phyloP scores from a whole-genome alignment of 805 yeast genomes.

The Zygosaccharomyces kombuchaensis region DNA sequence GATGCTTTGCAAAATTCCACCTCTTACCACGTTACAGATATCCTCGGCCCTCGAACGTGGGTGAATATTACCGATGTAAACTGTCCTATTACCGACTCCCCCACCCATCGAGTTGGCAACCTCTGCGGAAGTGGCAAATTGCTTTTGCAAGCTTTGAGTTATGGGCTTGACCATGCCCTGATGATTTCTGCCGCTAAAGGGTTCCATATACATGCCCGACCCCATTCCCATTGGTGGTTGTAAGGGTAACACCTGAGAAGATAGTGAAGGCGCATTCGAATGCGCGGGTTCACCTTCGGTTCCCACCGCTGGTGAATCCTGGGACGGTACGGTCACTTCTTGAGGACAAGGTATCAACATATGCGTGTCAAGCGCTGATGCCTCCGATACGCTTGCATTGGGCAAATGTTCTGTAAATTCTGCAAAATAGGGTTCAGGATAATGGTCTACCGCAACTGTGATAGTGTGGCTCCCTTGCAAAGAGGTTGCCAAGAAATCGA shows the following conservation, averaged over 20 bases:
- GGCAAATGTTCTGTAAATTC: slow-evolving; percentile 17
- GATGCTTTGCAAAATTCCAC: slow-evolving; percentile 66
- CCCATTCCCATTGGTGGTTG: slow-evolving; percentile 7
- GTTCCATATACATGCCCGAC: slow-evolving; percentile 19
- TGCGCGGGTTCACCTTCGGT: neutral
- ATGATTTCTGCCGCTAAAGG: slow-evolving; percentile 12
- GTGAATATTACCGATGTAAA: slow-evolving; percentile 64
- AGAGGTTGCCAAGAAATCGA: slow-evolving; percentile 10
- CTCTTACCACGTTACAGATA: slow-evolving; percentile 69
- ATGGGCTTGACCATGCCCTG: slow-evolving; percentile 22
- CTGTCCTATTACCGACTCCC: slow-evolving; percentile 55
- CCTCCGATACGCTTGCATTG: slow-evolving; percentile 17
- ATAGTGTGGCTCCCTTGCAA: slow-evolving; percentile 15
- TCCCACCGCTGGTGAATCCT: slow-evolving; percentile 4
- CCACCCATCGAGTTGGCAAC: slow-evolving; percentile 32
- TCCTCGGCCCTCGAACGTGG: slow-evolving; percentile 65
- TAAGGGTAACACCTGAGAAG: slow-evolving; percentile 8
- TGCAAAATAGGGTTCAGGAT: slow-evolving; percentile 18
- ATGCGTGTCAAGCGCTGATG: slow-evolving; percentile 15
- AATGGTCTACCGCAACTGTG: slow-evolving; percentile 12
- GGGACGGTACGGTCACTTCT: slow-evolving; percentile 17
- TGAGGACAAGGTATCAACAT: slow-evolving; percentile 21
- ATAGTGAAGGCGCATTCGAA: neutral
- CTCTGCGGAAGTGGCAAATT: slow-evolving; percentile 28
- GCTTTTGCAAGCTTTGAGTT: slow-evolving; percentile 30